phyloP scores from a whole-genome alignment of 2,329 filamentous ascomycete species.

The Sporothrix sp. region DNA sequence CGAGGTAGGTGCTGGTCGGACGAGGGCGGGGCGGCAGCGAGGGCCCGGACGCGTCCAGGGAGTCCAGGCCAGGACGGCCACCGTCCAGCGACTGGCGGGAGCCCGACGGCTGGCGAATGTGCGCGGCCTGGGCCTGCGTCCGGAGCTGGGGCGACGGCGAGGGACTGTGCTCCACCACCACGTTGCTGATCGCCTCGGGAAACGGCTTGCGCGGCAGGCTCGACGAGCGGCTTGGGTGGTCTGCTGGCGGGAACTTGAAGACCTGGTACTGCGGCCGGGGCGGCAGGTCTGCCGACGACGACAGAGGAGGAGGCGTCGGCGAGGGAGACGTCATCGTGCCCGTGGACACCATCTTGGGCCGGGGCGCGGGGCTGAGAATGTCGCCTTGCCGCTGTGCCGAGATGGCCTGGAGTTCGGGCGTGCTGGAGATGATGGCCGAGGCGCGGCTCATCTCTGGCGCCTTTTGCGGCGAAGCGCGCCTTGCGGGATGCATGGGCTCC shows the following conservation, averaged over 20 bases:
- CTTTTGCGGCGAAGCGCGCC: constrained; percentile 30
- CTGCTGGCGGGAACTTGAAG: constrained; percentile 34
- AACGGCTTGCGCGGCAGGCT: constrained; percentile 26
- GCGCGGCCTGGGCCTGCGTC: constrained; percentile 23
- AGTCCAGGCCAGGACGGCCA: constrained; percentile 54
- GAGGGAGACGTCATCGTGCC: constrained; percentile 71
- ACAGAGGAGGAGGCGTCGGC: constrained; percentile 32
- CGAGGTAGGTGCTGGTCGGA: constrained; percentile 73
- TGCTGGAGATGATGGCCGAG: constrained; percentile 54
- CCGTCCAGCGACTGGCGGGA: constrained; percentile 62
- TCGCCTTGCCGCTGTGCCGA: constrained; percentile 30
- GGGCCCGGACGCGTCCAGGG: constrained; percentile 42
- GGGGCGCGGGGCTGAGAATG: constrained; percentile 22
- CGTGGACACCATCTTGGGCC: constrained; percentile 40
- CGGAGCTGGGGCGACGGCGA: not conserved
- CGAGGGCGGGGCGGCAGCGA: constrained; percentile 43
- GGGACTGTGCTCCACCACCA: constrained; percentile 16
- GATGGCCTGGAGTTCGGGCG: constrained; percentile 51
- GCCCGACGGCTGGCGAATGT: constrained; percentile 36
- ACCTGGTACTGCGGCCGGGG: constrained; percentile 30
- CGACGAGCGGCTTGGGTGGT: constrained; percentile 28
- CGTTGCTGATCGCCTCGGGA: constrained; percentile 8
- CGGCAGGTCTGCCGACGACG: constrained; percentile 20
- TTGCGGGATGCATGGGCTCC: constrained; percentile 13
- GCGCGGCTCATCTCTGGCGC: constrained; percentile 45